Conservation (phyloP, 2,329 filamentous ascomycete genomes). For the Colletotrichum truncatum region DNA sequence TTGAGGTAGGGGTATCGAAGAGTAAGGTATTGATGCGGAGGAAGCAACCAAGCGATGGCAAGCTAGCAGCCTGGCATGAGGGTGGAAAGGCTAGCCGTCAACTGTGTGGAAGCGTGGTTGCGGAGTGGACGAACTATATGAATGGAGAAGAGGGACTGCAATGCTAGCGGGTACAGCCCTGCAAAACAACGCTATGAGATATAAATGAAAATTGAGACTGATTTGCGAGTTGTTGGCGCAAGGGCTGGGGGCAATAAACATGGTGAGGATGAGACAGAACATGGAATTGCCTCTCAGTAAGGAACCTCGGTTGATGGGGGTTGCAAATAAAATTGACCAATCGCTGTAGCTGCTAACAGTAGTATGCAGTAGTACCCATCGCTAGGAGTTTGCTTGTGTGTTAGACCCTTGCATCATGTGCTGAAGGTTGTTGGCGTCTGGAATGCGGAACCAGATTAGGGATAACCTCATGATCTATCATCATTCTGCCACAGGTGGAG, state of each 20-base stretch:
- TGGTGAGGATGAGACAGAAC: background rate
- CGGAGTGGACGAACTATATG: background rate
- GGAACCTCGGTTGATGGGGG: constrained; percentile 6
- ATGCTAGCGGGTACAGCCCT: background rate
- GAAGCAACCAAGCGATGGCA: background rate
- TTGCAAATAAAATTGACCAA: background rate
- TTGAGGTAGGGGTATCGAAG: background rate
- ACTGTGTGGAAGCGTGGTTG: constrained; percentile 1
- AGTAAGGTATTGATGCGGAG: background rate
- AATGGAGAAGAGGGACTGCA: background rate
- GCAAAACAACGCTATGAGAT: background rate
- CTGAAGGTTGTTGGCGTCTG: constrained; percentile 1
- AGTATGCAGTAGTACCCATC: background rate
- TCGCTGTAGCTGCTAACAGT: background rate
- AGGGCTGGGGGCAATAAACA: background rate
- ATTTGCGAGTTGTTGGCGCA: background rate
- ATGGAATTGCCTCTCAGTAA: background rate
- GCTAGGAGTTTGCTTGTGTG: background rate
- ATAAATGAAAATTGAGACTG: background rate
- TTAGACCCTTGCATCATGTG: background rate
- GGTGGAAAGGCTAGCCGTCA: background rate
- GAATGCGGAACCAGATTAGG: background rate
- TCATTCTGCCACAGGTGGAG: background rate
- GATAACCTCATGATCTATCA: background rate
- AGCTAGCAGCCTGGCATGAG: background rate